Conservation (phyloP, 1,284 basidiomycete species). For the Tetrapyrgos nigripes region DNA sequence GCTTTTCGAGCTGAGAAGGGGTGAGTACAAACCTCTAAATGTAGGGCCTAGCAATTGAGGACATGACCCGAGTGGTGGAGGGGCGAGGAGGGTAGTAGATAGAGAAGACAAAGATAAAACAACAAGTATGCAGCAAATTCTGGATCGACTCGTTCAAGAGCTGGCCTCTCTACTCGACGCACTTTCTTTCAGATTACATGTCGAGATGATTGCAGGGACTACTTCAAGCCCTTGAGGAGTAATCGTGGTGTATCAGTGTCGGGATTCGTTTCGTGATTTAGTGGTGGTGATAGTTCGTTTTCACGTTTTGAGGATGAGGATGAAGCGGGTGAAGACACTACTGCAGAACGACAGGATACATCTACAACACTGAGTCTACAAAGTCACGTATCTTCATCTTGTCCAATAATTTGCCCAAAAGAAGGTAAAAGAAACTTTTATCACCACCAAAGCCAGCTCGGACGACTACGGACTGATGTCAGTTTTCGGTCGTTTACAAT, state of each 20-base stretch:
- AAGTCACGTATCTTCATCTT: not conserved
- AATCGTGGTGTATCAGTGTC: conserved; percentile 22
- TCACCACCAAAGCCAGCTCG: not conserved
- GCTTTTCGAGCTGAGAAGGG: too few relatives aligned
- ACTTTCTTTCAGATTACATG: conserved; percentile 52
- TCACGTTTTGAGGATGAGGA: not conserved
- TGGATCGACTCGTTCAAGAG: too few relatives aligned
- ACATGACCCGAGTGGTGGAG: too few relatives aligned
- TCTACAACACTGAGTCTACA: not conserved
- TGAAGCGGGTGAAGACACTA: not conserved
- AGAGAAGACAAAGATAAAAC: too few relatives aligned
- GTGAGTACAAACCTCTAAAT: too few relatives aligned
- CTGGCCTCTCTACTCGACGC: too few relatives aligned
- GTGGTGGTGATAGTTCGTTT: not conserved
- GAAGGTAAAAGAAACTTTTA: not conserved
- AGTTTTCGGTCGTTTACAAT: not conserved
- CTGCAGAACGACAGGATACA: too few relatives aligned
- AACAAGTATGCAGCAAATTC: too few relatives aligned
- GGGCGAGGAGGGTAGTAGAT: too few relatives aligned
- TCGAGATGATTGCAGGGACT: conserved; percentile 54
- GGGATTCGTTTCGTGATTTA: not conserved
- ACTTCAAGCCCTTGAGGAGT: conserved; percentile 60
- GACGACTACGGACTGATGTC: not conserved
- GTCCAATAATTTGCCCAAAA: not conserved
- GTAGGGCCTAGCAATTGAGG: too few relatives aligned